These are phyloP conservation scores for Sporothrix brasiliensis DNA, from an alignment of 2,329 filamentous ascomycete species.

Conservation along the genomic window DNA sequence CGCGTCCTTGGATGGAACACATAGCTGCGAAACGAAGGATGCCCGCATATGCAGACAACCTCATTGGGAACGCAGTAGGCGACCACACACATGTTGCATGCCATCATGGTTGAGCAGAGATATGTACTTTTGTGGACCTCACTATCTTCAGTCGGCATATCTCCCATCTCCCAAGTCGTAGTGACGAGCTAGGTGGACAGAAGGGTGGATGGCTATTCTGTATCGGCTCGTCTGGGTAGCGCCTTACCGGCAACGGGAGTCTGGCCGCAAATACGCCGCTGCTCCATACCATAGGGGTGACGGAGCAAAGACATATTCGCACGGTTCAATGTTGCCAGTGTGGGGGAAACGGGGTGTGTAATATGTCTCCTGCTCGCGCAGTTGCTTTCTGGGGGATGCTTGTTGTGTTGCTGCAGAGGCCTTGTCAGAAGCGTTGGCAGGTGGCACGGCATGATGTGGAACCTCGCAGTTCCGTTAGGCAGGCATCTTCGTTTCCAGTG, in stretches of 20 bases:
- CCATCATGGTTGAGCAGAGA: not conserved
- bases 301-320: not conserved
- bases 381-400: too few relatives aligned
- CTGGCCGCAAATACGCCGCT: conserved; percentile 20
- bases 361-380: not conserved
- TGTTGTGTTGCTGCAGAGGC: not conserved
- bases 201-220: conserved; percentile 23
- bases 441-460: conserved; percentile 13
- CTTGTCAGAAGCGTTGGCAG: conserved; percentile 13
- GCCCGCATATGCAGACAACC: conserved; percentile 14
- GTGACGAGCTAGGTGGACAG: not conserved
- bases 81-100: too few relatives aligned
- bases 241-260: conserved; percentile 30
- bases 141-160: conserved; percentile 27
- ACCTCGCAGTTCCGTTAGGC: not conserved
- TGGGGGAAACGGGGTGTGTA: not conserved
- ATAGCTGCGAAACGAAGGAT: conserved; percentile 14
- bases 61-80: not conserved
- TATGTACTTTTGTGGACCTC: not conserved
- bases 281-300: not conserved
- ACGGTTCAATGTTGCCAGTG: not conserved
- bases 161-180: conserved; percentile 30
- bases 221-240: conserved; percentile 27
- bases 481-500: not conserved
- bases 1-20: not conserved